Evolutionary conservation across 2,329 filamentous ascomycete genomes (phyloP).

Genomic region (Epichloe baconii): DNA sequence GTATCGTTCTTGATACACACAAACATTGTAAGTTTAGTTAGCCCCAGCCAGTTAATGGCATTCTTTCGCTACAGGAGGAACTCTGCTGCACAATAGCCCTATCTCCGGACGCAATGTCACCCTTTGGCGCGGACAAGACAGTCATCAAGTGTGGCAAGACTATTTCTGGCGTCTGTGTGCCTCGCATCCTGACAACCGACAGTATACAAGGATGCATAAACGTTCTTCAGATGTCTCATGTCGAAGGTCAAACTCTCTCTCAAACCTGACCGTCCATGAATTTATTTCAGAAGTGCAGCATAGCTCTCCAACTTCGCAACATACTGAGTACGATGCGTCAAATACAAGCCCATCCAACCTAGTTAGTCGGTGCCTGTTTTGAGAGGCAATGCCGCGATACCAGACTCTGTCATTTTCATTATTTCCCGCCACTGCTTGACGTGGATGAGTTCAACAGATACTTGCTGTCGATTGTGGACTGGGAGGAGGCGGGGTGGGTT

Average conservation of each 20-base stretch:
- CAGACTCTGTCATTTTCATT: not conserved
- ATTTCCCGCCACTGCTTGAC: not conserved
- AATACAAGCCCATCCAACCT: not conserved
- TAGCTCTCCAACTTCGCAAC: not conserved
- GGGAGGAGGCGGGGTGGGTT: conserved; percentile 3
- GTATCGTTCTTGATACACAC: not conserved
- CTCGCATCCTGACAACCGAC: conserved; percentile 1
- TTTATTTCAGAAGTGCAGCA: not conserved
- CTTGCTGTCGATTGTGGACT: conserved; percentile 1
- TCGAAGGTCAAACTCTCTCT: not conserved
- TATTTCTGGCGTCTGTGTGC: not conserved
- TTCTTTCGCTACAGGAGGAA: not conserved
- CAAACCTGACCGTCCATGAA: not conserved
- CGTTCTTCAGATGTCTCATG: not conserved
- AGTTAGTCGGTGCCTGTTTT: not conserved
- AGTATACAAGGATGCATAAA: not conserved
- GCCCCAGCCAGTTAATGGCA: not conserved
- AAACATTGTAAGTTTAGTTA: too few relatives aligned
- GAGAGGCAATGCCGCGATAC: not conserved
- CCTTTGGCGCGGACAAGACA: not conserved
- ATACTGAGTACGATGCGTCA: not conserved
- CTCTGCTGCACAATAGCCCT: not conserved
- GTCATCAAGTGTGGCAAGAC: not conserved
- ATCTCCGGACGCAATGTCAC: not conserved
- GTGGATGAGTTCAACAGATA: conserved; percentile 1